A percentile compares a stretch with the other conserved stretches of the same genome.
phyloP scores from a whole-genome alignment of 2,329 filamentous ascomycete species.

The Cladosporium sp. region DNA sequence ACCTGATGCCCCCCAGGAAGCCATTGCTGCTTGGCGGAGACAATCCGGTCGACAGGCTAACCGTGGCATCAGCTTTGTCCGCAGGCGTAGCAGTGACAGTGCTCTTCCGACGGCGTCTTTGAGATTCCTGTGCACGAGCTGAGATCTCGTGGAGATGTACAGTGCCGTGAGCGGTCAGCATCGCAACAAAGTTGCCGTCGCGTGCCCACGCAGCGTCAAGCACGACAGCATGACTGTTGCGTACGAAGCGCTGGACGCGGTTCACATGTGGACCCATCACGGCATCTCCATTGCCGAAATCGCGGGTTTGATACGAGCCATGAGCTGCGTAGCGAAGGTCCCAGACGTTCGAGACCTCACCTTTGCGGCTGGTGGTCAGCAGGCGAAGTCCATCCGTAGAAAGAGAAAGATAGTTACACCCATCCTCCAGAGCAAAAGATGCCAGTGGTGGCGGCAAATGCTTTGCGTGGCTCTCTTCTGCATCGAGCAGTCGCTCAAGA shows the following conservation, averaged over 20 bases:
- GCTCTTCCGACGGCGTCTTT: slow-evolving; percentile 31
- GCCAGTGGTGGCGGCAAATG: slow-evolving; percentile 60
- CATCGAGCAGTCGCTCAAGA: slow-evolving; percentile 57
- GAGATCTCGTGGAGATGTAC: slow-evolving; percentile 90
- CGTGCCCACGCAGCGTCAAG: slow-evolving; percentile 89
- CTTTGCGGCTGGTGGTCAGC: slow-evolving; percentile 78
- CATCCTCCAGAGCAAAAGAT: slow-evolving; percentile 69
- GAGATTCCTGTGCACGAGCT: slow-evolving; percentile 12
- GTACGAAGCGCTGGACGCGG: slow-evolving; percentile 83
- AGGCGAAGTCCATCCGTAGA: slow-evolving; percentile 71
- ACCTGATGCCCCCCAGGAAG: slow-evolving; percentile 33
- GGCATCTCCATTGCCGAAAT: slow-evolving; percentile 22
- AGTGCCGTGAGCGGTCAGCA: slow-evolving; percentile 93
- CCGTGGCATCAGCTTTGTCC: slow-evolving; percentile 37
- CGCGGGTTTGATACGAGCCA: slow-evolving; percentile 34
- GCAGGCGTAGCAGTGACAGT: slow-evolving; percentile 22
- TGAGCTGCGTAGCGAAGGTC: slow-evolving; percentile 65
- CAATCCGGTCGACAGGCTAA: slow-evolving; percentile 35
- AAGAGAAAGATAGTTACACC: slow-evolving; percentile 79
- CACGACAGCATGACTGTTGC: slow-evolving; percentile 88
- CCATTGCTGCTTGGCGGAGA: slow-evolving; percentile 35
- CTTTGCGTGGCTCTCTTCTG: slow-evolving; percentile 52
- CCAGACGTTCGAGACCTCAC: slow-evolving; percentile 82
- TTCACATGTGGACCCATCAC: slow-evolving; percentile 59
- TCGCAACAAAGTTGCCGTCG: slow-evolving; percentile 76